These are phyloP conservation scores for Primulina eburnea DNA, from an alignment of 257 asterid genomes.

Conservation along the genomic window DNA sequence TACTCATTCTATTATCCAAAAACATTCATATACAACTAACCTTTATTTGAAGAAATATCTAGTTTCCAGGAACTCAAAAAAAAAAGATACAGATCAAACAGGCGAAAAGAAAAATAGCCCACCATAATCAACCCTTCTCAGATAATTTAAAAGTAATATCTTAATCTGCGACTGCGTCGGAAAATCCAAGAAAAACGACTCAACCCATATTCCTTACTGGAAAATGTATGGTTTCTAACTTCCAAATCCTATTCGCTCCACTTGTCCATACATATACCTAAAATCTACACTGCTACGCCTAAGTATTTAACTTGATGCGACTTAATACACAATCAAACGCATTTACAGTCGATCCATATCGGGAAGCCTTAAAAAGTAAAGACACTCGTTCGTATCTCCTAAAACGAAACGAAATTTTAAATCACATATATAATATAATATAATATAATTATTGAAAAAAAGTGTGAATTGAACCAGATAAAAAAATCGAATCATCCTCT, in stretches of 20 bases:
- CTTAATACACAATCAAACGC: too few relatives aligned
- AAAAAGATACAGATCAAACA: conserved; percentile 21
- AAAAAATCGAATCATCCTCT: background rate
- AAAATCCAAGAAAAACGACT: background rate
- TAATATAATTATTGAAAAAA: too few relatives aligned
- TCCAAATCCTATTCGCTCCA: conserved; percentile 22
- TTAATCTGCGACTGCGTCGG: conserved; percentile 6
- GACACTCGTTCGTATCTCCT: background rate
- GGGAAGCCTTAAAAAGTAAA: too few relatives aligned
- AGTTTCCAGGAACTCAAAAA: conserved; percentile 29
- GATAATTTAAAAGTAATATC: conserved; percentile 17
- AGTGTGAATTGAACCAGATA: background rate
- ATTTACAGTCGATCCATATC: too few relatives aligned
- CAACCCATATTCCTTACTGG: background rate
- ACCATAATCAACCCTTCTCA: conserved; percentile 11
- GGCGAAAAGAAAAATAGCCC: conserved; percentile 3
- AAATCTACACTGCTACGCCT: too few relatives aligned
- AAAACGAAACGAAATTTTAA: background rate
- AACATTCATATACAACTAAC: conserved; percentile 12
- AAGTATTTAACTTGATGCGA: too few relatives aligned
- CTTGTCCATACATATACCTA: background rate
- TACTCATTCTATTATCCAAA: conserved; percentile 24
- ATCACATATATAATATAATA: too few relatives aligned
- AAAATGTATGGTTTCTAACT: conserved; percentile 27
- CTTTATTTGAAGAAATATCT: background rate